phyloP scores from a whole-genome alignment of 306 rosid genomes.

The Vigna radiata region DNA sequence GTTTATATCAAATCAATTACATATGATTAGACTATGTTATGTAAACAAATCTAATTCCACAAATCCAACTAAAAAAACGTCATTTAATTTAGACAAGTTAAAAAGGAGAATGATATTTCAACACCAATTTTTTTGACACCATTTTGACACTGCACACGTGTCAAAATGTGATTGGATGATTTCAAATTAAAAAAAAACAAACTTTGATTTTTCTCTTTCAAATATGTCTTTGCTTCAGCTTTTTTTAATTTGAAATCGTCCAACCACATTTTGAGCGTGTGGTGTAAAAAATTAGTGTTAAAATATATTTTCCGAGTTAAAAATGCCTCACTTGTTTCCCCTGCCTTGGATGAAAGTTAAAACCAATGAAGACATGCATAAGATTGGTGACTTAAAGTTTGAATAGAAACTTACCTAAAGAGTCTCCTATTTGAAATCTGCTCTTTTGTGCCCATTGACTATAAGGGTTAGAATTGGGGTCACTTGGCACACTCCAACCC shows the following conservation, averaged over 20 bases:
- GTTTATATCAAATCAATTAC: background rate
- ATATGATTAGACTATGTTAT: background rate
- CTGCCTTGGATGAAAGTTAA: background rate
- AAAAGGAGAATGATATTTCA: no score
- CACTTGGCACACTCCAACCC: slow-evolving; percentile 75
- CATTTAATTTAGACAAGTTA: background rate
- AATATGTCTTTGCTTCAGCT: no score
- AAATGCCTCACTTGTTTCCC: background rate
- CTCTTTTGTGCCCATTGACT: slow-evolving; percentile 82
- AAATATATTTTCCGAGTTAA: no score
- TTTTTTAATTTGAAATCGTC: no score
- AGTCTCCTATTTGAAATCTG: slow-evolving; percentile 84
- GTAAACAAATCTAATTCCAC: background rate
- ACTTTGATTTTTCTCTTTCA: no score
- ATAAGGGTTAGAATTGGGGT: slow-evolving; percentile 53
- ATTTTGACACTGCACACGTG: no score
- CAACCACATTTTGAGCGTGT: no score
- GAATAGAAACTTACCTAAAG: slow-evolving; percentile 61
- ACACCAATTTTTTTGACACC: no score
- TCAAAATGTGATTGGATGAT: no score
- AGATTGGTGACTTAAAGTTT: background rate
- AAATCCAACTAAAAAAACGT: background rate
- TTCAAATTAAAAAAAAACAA: no score
- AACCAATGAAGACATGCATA: background rate
- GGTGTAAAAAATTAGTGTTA: no score